Base-by-base conservation (phyloP, 1,139 yeast genomes). In the Candida anutae region DNA sequence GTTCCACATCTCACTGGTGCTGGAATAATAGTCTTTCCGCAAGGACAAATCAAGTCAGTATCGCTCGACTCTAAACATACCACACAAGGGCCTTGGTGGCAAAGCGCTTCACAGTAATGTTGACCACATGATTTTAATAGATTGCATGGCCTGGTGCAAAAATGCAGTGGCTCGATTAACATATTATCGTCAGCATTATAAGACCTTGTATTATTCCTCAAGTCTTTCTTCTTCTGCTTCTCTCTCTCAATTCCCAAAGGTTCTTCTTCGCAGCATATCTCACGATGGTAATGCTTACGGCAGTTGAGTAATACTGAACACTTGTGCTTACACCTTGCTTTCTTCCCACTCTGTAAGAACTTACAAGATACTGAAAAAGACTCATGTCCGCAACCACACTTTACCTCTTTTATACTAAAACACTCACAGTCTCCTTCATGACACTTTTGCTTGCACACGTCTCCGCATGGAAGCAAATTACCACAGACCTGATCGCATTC, bases 1-100 rank as follows among this genome's bases (percentile, higher is more conserved):
- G 90, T 74, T 9, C 96, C 96, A 57, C 97, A 87, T 39, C 95
- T 64, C 8, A 85, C 87, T 0, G 97, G 97, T 0, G 95, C 95
- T 28, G 69, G 69, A 6, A 85, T 61, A 3, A 79, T 65, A 0
- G 96, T 87, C 34, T 70, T 66, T 1, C 96, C 95, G 60, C 97
- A 87, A 31, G 81, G 69, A 48, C 97, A 87, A 3, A 77, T 68
- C 41, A 84, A 59, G 48, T 87, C 96, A 17, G 83, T 90, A 28
- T 77, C 74, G 9, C 85, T 70, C 4, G 94, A 81, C 43, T 85
- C 95, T 28, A 83, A 52, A 49, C 97, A 87, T 6, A 88, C 80
- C 2, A 77, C 76, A 55, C 96, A 87, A 1, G 83, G 72, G 0
- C 96, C 96, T 10, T 74, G 60, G 49, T 87, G 96, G 44, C 96